These are phyloP conservation scores for Penicillium canariense DNA, from an alignment of 495 filamentous ascomycete species.

Conservation along the genomic window DNA sequence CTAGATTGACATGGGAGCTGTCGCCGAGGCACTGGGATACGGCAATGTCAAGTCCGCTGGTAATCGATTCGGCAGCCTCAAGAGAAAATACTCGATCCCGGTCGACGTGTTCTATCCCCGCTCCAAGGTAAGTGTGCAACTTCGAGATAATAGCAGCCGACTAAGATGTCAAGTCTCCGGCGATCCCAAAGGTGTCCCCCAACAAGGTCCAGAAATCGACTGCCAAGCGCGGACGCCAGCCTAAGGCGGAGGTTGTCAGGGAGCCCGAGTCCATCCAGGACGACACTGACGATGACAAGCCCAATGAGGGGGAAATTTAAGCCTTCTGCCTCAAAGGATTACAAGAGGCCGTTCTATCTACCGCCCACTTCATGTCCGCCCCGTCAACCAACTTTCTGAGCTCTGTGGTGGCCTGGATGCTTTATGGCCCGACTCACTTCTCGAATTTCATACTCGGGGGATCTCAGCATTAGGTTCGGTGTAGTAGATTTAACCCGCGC, in stretches of 20 bases:
- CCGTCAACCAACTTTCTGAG: neutral
- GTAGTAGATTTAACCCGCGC: neutral
- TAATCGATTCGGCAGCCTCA: constrained; percentile 29
- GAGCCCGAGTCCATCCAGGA: neutral
- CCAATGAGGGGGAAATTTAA: neutral
- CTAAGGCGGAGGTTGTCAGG: neutral
- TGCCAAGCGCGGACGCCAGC: neutral
- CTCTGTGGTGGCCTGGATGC: neutral
- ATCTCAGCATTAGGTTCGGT: neutral
- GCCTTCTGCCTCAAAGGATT: neutral
- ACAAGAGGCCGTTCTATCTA: neutral
- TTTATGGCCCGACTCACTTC: neutral
- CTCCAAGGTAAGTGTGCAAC: neutral
- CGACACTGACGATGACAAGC: neutral
- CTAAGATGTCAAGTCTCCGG: neutral
- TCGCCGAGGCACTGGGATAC: constrained; percentile 28
- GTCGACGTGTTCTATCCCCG: neutral
- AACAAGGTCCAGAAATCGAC: neutral
- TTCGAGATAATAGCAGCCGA: neutral
- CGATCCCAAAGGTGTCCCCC: neutral
- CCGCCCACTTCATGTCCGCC: neutral
- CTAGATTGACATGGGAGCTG: constrained; percentile 29
- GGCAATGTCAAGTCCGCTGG: constrained; percentile 31
- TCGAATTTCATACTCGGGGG: neutral
- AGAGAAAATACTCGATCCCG: constrained; percentile 27